Evolutionary conservation across 1,284 basidiomycete genomes (phyloP).

Genomic region (Moesziomyces aphidis): DNA sequence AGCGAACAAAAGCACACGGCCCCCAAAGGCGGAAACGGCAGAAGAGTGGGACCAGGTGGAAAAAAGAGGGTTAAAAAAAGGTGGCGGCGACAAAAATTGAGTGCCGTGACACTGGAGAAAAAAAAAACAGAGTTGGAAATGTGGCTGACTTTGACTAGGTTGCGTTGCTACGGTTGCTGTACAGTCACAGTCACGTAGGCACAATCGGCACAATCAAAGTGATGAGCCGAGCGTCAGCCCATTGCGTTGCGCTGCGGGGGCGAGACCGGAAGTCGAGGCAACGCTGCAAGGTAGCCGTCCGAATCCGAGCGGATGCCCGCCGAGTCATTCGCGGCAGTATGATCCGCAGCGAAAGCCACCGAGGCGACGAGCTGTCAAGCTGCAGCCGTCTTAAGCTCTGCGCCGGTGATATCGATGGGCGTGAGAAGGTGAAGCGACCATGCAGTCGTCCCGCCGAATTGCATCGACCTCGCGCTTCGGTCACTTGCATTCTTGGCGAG

Average conservation of each 20-base stretch:
- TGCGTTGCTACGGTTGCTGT: constrained; percentile 12
- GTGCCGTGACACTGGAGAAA: background rate
- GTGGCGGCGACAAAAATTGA: constrained; percentile 1
- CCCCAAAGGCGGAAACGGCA: background rate
- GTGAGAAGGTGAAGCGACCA: background rate
- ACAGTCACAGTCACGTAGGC: constrained; percentile 14
- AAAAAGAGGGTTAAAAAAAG: background rate
- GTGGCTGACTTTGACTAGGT: constrained; percentile 8
- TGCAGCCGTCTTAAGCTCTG: background rate
- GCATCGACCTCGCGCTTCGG: background rate
- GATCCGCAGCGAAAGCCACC: background rate
- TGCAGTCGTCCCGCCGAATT: background rate
- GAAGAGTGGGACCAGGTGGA: background rate
- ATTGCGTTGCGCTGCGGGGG: background rate
- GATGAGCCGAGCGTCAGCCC: no score
- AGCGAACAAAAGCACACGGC: background rate
- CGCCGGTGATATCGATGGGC: background rate
- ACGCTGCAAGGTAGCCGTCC: background rate
- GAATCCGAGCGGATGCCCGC: background rate
- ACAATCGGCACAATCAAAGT: background rate
- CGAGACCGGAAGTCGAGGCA: background rate
- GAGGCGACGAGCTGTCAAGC: background rate
- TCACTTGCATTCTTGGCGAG: background rate
- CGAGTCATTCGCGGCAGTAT: background rate
- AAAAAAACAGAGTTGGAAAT: background rate